phyloP scores from a whole-genome alignment of 202 grass and related monocot species.

The Eragrostis tef region DNA sequence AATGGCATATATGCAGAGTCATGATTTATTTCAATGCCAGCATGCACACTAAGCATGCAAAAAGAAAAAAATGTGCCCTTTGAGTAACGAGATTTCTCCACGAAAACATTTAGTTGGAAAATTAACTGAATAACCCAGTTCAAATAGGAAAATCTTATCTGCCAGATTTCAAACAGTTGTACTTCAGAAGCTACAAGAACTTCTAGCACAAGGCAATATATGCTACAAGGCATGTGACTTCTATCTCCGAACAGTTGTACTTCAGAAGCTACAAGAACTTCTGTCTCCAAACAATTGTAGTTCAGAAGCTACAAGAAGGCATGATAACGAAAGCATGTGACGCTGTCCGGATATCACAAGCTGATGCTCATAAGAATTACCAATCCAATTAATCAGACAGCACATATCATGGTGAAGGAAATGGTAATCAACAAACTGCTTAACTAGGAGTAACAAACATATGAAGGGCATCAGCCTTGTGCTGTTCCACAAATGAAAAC shows the following conservation, averaged over 20 bases:
- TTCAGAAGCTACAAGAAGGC: too few relatives aligned
- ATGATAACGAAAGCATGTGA: neutral
- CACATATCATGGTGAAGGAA: neutral
- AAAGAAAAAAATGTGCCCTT: too few relatives aligned
- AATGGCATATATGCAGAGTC: neutral
- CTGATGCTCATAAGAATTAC: too few relatives aligned
- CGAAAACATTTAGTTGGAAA: too few relatives aligned
- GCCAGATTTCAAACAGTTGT: neutral
- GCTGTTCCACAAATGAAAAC: conserved; percentile 4
- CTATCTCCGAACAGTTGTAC: too few relatives aligned
- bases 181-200: neutral
- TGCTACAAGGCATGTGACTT: too few relatives aligned
- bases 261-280: neutral
- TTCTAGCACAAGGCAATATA: too few relatives aligned
- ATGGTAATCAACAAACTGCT: neutral
- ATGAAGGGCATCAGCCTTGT: neutral
- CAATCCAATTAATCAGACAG: neutral
- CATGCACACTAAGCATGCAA: neutral
- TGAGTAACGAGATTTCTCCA: too few relatives aligned
- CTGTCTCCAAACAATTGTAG: too few relatives aligned
- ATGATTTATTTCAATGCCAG: neutral
- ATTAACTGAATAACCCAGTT: too few relatives aligned
- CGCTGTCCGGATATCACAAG: neutral
- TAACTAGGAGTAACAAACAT: neutral
- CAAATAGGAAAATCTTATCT: too few relatives aligned